Conservation (phyloP, 176 grass and related monocot genomes). For the Carex scoparia region DNA sequence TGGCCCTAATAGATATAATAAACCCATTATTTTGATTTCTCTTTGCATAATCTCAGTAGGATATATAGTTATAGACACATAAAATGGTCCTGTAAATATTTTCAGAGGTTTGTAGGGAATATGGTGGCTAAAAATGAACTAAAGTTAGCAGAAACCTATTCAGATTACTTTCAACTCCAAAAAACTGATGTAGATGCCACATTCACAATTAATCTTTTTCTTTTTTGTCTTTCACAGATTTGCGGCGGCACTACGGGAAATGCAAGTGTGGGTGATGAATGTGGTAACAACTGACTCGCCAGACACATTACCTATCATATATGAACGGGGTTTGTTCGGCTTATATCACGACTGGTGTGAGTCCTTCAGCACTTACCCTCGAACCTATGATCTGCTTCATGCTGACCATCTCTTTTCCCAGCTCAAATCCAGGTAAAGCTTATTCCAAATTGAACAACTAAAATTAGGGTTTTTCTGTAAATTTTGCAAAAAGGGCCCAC, state of each 20-base stretch:
- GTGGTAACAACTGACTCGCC: constrained; percentile 62
- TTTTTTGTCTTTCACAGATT: constrained; percentile 46
- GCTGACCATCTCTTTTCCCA: constrained; percentile 76
- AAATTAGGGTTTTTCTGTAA: background rate
- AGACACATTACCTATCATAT: constrained; percentile 74
- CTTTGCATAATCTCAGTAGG: background rate
- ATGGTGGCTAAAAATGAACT: background rate
- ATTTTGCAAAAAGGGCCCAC: background rate
- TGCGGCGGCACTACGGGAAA: constrained; percentile 58
- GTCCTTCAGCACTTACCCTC: constrained; percentile 81
- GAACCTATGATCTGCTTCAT: constrained; percentile 78
- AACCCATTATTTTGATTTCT: background rate
- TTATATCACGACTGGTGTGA: constrained; percentile 88
- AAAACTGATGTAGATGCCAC: background rate
- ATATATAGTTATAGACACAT: background rate
- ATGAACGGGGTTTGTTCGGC: constrained; percentile 73
- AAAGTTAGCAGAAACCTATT: background rate
- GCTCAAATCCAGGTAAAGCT: constrained; percentile 56
- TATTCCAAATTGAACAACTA: background rate
- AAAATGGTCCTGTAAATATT: background rate
- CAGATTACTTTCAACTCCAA: background rate
- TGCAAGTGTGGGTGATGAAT: constrained; percentile 92
- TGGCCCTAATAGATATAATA: background rate
- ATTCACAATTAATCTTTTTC: background rate
- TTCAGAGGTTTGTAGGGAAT: background rate